A percentile compares a stretch with the other conserved stretches of the same genome.
Evolutionary conservation across 2,329 filamentous ascomycete species (phyloP).

Genomic region (Diatrype stigma): DNA sequence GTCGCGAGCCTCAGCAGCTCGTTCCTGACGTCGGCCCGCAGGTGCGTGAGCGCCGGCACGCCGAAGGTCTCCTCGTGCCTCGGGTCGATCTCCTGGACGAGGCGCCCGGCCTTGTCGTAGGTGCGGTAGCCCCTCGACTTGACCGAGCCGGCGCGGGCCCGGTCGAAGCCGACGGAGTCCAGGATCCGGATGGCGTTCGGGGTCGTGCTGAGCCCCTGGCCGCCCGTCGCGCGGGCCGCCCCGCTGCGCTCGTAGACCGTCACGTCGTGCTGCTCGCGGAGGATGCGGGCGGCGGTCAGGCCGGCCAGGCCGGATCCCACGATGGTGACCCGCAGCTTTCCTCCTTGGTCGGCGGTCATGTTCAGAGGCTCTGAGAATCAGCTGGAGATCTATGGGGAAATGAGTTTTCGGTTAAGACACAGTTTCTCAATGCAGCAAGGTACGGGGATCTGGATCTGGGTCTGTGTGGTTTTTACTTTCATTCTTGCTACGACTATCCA

Average conservation of each 20-base stretch:
- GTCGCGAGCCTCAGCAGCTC: constrained; percentile 20
- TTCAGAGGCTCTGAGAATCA: too few species aligned
- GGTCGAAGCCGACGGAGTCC: constrained; percentile 14
- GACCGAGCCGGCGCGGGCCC: constrained; percentile 15
- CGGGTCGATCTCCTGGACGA: constrained; percentile 11
- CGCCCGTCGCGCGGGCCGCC: constrained; percentile 13
- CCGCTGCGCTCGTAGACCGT: constrained; percentile 20
- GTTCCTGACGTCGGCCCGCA: constrained; percentile 17
- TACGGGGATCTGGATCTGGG: too few species aligned
- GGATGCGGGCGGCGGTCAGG: constrained; percentile 17
- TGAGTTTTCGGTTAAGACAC: too few species aligned
- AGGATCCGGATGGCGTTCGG: constrained; percentile 20
- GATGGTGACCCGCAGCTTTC: constrained; percentile 16
- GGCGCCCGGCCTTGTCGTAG: constrained; percentile 13
- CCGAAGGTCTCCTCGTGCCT: constrained; percentile 16
- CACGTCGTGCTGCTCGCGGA: constrained; percentile 17
- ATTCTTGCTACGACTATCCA: too few species aligned
- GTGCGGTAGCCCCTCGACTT: constrained; percentile 11
- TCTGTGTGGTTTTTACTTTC: too few species aligned
- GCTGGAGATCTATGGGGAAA: too few species aligned
- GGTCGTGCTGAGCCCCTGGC: constrained; percentile 17
- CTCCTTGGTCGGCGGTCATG: not conserved
- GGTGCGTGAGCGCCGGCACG: constrained; percentile 13
- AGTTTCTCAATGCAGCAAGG: too few species aligned
- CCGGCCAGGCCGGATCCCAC: constrained; percentile 20